Evolutionary conservation across 106 monocot genomes (phyloP).

Genomic region (Cymbidium sinense): DNA sequence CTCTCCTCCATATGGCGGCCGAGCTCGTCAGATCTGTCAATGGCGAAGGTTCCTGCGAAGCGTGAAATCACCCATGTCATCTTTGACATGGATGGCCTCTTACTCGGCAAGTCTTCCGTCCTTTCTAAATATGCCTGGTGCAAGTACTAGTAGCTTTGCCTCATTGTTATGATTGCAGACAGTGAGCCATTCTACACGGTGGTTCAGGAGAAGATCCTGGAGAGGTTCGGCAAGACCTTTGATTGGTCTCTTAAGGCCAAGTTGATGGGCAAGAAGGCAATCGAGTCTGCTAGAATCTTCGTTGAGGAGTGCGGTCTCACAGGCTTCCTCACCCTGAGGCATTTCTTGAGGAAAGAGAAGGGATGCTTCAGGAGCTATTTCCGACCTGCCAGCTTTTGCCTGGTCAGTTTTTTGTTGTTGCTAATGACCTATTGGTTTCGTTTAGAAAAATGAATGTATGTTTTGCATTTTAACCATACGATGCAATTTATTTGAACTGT

Average conservation of each 20-base stretch:
- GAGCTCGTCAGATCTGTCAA: background rate
- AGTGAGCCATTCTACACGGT: conserved; percentile 84
- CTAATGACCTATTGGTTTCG: background rate
- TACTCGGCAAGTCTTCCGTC: conserved; percentile 39
- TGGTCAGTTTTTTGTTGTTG: conserved; percentile 29
- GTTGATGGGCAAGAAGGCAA: conserved; percentile 95
- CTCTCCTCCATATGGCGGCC: background rate
- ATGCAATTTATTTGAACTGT: no score
- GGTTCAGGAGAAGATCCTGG: conserved; percentile 87
- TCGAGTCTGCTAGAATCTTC: conserved; percentile 74
- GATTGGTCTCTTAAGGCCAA: conserved; percentile 93
- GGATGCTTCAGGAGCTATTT: conserved; percentile 76
- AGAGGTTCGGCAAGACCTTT: conserved; percentile 70
- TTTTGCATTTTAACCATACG: background rate
- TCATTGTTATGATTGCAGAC: conserved; percentile 24
- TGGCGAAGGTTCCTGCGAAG: conserved; percentile 3
- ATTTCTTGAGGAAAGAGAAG: conserved; percentile 81
- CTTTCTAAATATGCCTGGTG: background rate
- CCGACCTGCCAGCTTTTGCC: conserved; percentile 65
- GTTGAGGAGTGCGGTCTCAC: conserved; percentile 61
- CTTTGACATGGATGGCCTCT: conserved; percentile 99
- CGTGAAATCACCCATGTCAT: conserved; percentile 61
- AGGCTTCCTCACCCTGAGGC: conserved; percentile 66
- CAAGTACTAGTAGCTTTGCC: background rate
- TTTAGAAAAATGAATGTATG: background rate